Evolutionary conservation across 2,329 filamentous ascomycete genomes (phyloP), one percentile per base, ranked within the genome.

Genomic region (Ascocoryne sarcoides): DNA sequence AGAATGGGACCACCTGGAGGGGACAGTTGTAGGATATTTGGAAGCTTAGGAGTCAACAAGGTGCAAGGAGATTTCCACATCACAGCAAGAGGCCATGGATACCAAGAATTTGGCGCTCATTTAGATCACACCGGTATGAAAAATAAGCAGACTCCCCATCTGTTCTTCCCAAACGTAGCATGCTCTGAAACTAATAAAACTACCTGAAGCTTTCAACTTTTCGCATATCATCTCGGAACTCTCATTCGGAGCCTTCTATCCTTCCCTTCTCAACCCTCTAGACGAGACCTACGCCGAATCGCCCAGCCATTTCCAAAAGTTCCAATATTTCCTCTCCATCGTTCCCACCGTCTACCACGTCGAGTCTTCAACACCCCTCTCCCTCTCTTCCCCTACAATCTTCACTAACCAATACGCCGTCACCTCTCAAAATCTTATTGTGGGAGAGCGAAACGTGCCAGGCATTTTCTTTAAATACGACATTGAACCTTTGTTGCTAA

Each of bases 401-500:
- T 77, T 82, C 63, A 96, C 92, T 12, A 98, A 98, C 69, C 92
- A 98, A 64, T 98, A 98, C 68, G 92, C 90, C 45, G 92, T 95
- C 0, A 96, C 89, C 1, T 86, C 89, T 59, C 89, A 96, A 68
- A 82, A 75, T 53, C 76, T 80, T 55, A 66, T 70, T 26, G 73
- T 93, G 31, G 68, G 71, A 40, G 83, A 93, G 55, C 78, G 70
- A 52, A 66, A 69, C 43, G 76, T 95, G 1, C 92, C 92, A 0
- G 92, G 92, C 21, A 79, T 98, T 47, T 98, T 96, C 61, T 85
- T 98, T 74, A 98, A 96, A 68, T 98, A 94, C 66, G 90, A 96
- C 61, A 95, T 98, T 54, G 92, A 98, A 69, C 92, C 92, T 1
- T 89, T 98, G 54, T 68, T 92, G 61, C 70, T 98, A 39, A 81